Percentiles rank a stretch among this genome's conserved stretches.
Conservation (phyloP, 1,139 yeast species). For the Sugiyamaella sp. region DNA sequence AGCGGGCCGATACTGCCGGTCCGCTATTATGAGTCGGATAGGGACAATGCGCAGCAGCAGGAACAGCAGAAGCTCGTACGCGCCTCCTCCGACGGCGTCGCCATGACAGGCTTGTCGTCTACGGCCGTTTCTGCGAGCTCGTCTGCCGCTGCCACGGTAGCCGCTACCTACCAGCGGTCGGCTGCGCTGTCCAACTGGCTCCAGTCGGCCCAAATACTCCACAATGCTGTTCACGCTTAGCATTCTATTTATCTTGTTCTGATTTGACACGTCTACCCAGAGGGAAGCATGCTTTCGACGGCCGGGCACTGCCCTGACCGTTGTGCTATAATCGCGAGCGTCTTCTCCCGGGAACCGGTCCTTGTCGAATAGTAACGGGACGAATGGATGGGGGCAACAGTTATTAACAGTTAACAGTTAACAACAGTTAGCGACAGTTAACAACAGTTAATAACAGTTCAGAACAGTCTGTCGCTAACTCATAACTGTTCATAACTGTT, state of each 20-base stretch:
- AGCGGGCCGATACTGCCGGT: slow-evolving; percentile 1
- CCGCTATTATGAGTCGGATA: slow-evolving; percentile 15
- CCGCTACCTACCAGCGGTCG: neutral
- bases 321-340: no score
- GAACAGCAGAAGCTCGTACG: slow-evolving; percentile 20
- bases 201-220: slow-evolving; percentile 5
- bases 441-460: no score
- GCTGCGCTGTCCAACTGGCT: slow-evolving; percentile 5
- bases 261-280: neutral
- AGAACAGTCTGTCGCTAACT: no score
- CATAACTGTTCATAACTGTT: no score
- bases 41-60: slow-evolving; percentile 11
- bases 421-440: no score
- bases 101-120: neutral
- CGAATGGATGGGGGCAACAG: no score
- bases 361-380: no score
- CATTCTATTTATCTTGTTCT: slow-evolving; percentile 2
- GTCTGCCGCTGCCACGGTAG: neutral
- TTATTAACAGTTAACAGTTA: no score
- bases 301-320: no score
- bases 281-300: no score
- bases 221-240: slow-evolving; percentile 6
- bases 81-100: slow-evolving; percentile 16
- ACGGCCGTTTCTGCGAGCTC: neutral
- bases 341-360: no score